These are phyloP conservation scores for Trametes hirsuta DNA, from an alignment of 1,284 basidiomycete species.

Conservation along the genomic window DNA sequence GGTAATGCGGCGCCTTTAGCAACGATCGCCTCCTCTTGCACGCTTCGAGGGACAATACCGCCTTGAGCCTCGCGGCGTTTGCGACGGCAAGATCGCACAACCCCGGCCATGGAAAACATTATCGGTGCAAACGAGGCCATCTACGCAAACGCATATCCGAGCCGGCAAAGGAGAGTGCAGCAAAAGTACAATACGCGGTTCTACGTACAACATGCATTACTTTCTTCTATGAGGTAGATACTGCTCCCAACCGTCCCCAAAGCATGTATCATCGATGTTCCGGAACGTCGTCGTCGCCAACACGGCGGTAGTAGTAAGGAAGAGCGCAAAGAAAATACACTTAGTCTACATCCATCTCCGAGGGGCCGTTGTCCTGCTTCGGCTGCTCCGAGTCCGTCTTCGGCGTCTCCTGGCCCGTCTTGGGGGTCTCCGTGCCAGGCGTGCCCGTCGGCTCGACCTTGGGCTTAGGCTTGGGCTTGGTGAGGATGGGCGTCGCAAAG, in stretches of 20 bases:
- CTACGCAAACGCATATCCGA: too few species aligned
- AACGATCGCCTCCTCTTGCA: too few species aligned
- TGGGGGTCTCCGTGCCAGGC: slow-evolving; percentile 63
- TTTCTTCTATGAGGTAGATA: slow-evolving; percentile 27
- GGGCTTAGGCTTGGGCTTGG: slow-evolving; percentile 86
- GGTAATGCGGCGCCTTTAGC: neutral
- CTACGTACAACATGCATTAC: slow-evolving; percentile 27
- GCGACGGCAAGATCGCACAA: too few species aligned
- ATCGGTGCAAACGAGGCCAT: too few species aligned
- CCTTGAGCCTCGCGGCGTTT: too few species aligned
- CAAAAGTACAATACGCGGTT: slow-evolving; percentile 27
- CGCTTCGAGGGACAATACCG: too few species aligned
- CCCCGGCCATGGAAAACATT: too few species aligned
- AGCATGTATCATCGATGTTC: neutral
- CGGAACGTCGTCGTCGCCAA: neutral
- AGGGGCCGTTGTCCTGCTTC: slow-evolving; percentile 49
- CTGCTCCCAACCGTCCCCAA: slow-evolving; percentile 14
- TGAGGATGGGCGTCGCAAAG: slow-evolving; percentile 83
- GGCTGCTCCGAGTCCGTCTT: slow-evolving; percentile 46
- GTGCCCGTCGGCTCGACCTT: slow-evolving; percentile 50
- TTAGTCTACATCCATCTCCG: slow-evolving; percentile 86
- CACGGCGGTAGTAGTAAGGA: neutral
- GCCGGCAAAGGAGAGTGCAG: neutral
- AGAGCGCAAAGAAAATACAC: neutral
- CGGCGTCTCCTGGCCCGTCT: slow-evolving; percentile 62